phyloP scores from a whole-genome alignment of 1,284 basidiomycete genomes.

The Macrocystidia cucumis region DNA sequence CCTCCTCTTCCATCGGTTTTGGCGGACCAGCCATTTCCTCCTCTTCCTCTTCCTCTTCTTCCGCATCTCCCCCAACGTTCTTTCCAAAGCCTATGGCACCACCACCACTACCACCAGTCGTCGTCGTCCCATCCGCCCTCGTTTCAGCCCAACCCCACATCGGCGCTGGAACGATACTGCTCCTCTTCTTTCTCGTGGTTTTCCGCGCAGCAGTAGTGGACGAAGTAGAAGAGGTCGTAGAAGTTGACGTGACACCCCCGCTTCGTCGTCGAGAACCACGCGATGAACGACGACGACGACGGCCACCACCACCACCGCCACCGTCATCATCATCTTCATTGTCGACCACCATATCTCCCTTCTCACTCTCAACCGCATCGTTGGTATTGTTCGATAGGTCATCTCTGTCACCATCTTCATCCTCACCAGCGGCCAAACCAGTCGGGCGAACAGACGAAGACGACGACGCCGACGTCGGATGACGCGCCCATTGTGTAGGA shows the following conservation, averaged over 20 bases:
- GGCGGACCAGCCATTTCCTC: slow-evolving; percentile 44
- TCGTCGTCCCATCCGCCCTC: slow-evolving; percentile 40
- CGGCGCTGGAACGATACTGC: slow-evolving; percentile 59
- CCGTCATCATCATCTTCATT: too few species aligned
- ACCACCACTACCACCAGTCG: slow-evolving; percentile 15
- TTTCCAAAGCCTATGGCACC: slow-evolving; percentile 9
- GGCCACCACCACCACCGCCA: slow-evolving; percentile 8
- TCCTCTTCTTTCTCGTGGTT: slow-evolving; percentile 51
- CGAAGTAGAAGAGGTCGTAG: background rate
- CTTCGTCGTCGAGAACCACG: slow-evolving; percentile 13
- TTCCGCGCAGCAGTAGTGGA: slow-evolving; percentile 15
- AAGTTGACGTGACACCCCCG: background rate
- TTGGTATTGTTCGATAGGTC: too few species aligned
- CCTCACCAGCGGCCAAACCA: too few species aligned
- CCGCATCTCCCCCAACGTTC: too few species aligned
- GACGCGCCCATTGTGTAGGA: too few species aligned
- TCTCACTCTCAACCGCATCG: too few species aligned
- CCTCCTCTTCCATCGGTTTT: slow-evolving; percentile 55
- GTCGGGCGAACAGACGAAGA: too few species aligned
- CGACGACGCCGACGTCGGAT: too few species aligned
- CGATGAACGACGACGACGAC: slow-evolving; percentile 12
- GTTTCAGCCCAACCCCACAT: slow-evolving; percentile 75
- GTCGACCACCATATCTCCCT: too few species aligned
- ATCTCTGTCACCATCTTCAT: too few species aligned
- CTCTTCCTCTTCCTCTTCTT: slow-evolving; percentile 45